A percentile compares a stretch with the other conserved stretches of the same genome.
These are phyloP conservation scores for Podila clonocystis DNA, from an alignment of 192 early-diverging fungal species.

Conservation along the genomic window DNA sequence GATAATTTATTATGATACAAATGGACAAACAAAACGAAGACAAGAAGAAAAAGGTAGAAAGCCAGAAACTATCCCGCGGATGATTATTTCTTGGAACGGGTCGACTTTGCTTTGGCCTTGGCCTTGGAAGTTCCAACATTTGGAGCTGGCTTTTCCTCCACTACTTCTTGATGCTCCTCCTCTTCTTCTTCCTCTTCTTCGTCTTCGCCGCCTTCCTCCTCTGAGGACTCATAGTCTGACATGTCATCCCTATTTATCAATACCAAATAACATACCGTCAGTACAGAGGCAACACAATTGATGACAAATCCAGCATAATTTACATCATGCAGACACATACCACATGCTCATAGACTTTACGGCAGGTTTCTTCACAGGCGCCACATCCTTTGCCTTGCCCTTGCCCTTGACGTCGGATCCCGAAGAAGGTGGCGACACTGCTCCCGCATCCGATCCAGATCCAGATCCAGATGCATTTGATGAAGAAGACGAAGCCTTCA, in stretches of 20 bases:
- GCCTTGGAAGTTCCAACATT: conserved; percentile 21
- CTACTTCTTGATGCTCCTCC: conserved; percentile 25
- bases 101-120: neutral
- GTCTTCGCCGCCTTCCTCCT: conserved; percentile 18
- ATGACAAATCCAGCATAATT: neutral
- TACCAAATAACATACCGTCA: neutral
- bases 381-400: conserved; percentile 31
- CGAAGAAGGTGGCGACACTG: neutral
- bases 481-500: conserved; percentile 21
- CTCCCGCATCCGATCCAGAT: conserved; percentile 5
- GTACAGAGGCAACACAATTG: neutral
- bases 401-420: conserved; percentile 17
- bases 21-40: neutral
- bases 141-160: conserved; percentile 20
- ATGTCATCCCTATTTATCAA: conserved; percentile 35
- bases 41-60: neutral
- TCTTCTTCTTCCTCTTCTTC: conserved; percentile 26
- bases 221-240: conserved; percentile 49
- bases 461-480: conserved; percentile 2
- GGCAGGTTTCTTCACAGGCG: conserved; percentile 15
- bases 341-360: conserved; percentile 45
- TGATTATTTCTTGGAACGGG: neutral
- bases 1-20: neutral
- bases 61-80: neutral
- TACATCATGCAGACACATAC: conserved; percentile 1